Conservation (phyloP, 768 basidiomycete genomes). For the Arthromyces matolae region DNA sequence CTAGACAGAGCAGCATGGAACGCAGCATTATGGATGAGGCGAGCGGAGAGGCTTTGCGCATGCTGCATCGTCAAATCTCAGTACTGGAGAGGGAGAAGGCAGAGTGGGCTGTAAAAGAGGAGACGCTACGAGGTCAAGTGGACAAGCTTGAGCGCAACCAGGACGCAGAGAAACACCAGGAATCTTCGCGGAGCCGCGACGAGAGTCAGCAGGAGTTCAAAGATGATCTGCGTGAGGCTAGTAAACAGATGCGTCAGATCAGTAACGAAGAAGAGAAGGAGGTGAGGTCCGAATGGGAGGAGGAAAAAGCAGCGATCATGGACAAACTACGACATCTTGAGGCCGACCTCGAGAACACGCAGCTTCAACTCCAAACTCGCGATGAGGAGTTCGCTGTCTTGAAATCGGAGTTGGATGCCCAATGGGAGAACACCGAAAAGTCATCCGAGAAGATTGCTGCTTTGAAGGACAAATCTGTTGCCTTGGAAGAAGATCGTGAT, state of each 20-base stretch:
- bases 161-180: constrained; percentile 42
- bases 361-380: constrained; percentile 35
- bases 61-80: constrained; percentile 76
- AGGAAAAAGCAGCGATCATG: constrained; percentile 47
- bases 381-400: constrained; percentile 46
- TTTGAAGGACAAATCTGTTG: constrained; percentile 33
- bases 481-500: constrained; percentile 38
- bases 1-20: constrained; percentile 77
- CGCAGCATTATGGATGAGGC: constrained; percentile 83
- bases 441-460: constrained; percentile 43
- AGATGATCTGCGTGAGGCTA: constrained; percentile 49
- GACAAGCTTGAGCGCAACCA: constrained; percentile 44
- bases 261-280: constrained; percentile 44
- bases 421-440: constrained; percentile 65
- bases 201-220: constrained; percentile 52
- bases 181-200: constrained; percentile 43
- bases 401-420: constrained; percentile 64
- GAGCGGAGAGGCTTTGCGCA: constrained; percentile 72
- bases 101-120: constrained; percentile 43
- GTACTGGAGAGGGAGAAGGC: constrained; percentile 66
- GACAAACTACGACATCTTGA: constrained; percentile 38
- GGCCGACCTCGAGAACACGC: constrained; percentile 40
- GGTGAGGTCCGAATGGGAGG: constrained; percentile 44
- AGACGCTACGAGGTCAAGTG: constrained; percentile 41
- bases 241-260: constrained; percentile 60